Percentiles rank a stretch among this genome's conserved stretches.
phyloP scores from a whole-genome alignment of 2,329 filamentous ascomycete genomes.

The Aureobasidium lini region DNA sequence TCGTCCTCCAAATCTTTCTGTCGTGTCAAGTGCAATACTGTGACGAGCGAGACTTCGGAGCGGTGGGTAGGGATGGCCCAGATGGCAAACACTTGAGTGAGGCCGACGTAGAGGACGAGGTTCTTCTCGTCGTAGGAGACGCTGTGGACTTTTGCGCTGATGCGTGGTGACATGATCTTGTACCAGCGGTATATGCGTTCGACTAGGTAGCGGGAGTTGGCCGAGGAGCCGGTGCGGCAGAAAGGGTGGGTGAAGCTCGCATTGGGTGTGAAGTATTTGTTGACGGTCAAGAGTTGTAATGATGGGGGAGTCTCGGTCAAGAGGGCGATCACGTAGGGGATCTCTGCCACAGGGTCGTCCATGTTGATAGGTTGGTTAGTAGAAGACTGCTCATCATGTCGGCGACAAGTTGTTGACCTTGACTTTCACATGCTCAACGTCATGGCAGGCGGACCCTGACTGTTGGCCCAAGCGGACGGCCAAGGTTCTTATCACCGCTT shows the following conservation, averaged over 20 bases:
- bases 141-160: slow-evolving; percentile 59
- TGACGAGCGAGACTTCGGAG: slow-evolving; percentile 36
- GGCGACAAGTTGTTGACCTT: neutral
- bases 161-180: slow-evolving; percentile 69
- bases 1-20: neutral
- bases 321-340: slow-evolving; percentile 57
- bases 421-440: slow-evolving; percentile 13
- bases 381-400: neutral
- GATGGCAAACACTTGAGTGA: slow-evolving; percentile 68
- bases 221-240: slow-evolving; percentile 55
- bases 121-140: slow-evolving; percentile 63
- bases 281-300: slow-evolving; percentile 57
- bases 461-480: neutral
- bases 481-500: too few relatives aligned
- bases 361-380: neutral
- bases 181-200: slow-evolving; percentile 73
- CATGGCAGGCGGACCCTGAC: neutral
- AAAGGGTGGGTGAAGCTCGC: slow-evolving; percentile 74
- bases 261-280: slow-evolving; percentile 64
- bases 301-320: slow-evolving; percentile 61
- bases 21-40: slow-evolving; percentile 24
- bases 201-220: slow-evolving; percentile 60
- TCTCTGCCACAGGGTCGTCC: slow-evolving; percentile 45
- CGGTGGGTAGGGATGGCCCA: slow-evolving; percentile 72
- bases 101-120: slow-evolving; percentile 62